Percentiles rank a stretch among this genome's conserved stretches.
phyloP scores from a whole-genome alignment of 345 rosid species.

The Ailanthus altissimus region DNA sequence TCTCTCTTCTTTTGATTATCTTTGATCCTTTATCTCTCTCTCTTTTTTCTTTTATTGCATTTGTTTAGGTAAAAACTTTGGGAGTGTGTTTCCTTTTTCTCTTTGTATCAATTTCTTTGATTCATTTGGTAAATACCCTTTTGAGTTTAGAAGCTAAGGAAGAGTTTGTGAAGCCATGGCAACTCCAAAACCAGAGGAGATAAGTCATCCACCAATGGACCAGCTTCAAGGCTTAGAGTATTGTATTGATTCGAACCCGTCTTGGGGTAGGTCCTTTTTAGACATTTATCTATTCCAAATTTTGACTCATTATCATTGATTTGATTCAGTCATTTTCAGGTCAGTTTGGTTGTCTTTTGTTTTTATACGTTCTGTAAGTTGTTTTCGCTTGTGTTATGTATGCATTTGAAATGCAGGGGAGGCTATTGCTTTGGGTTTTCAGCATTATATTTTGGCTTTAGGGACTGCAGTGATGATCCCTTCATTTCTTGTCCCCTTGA shows the following conservation, averaged over 20 bases:
- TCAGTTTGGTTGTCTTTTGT: not conserved
- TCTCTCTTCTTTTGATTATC: conserved; percentile 15
- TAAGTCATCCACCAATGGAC: conserved; percentile 87
- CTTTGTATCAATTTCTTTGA: conserved; percentile 26
- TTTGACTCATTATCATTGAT: not conserved
- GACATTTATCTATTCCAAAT: not conserved
- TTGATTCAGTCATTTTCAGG: not conserved
- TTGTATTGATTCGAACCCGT: conserved; percentile 98
- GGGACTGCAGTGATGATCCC: conserved; percentile 99
- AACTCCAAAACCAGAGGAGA: conserved; percentile 90
- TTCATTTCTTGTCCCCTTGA: conserved; percentile 90
- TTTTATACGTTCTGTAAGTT: not conserved
- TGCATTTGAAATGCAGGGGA: conserved; percentile 62
- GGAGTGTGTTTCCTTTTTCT: conserved; percentile 5
- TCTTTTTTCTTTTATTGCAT: conserved; percentile 26
- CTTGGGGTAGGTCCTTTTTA: conserved; percentile 67
- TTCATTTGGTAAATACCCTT: conserved; percentile 31
- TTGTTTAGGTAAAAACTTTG: conserved; percentile 5
- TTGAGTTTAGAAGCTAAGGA: conserved; percentile 16
- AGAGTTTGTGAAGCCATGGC: conserved; percentile 50
- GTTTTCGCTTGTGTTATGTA: not conserved
- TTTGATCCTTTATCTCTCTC: conserved; percentile 9
- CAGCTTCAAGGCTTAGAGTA: conserved; percentile 99
- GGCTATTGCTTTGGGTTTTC: conserved; percentile 88
- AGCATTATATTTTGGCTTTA: conserved; percentile 91